Evolutionary conservation across 257 asterid genomes (phyloP), one percentile per base, ranked within the genome.

Genomic region (Eustoma russellianum): DNA sequence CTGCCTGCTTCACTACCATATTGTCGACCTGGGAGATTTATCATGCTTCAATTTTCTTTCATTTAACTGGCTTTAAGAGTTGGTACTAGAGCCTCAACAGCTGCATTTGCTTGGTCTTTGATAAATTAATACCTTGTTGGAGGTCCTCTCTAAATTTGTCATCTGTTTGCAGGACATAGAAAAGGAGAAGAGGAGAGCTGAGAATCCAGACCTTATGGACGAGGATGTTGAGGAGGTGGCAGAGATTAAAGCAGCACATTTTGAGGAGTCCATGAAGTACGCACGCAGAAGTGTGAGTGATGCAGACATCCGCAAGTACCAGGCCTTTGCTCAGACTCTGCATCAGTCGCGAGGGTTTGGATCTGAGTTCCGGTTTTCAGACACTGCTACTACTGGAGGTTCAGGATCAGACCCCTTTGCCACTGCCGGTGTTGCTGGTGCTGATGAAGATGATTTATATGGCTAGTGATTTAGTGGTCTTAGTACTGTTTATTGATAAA

Each of bases 291-390:
- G 88, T 63, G 88, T 77, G 33, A 81, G 88, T 55, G 85, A 77
- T 47, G 85, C 85, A n/a, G 89, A 81, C 70, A 81, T 81, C n/a
- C 80, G 83, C 16, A 81, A 77, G 67, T 81, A 81, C 73, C 85
- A 78, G 57, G 85, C 85, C 5, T 78, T 81, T 61, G 87, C 83
- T 34, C 87, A 76, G 73, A 79, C 81, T 13, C 56, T 80, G 62
- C 79, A 76, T 70, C 91, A 82, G 64, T 79, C 86, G 46, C 74
- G 91, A 7, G 91, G 87, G 34, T 74, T 82, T 44, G 91, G 91
- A 28, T 59, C 74, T 54, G 87, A 82, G 30, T 82, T 82, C 72
- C 87, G 84, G 6, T 82, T 82, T 49, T 50, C 81, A 33, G 91
- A 74, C 47, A 56, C 60, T 13, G 70, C 66, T 15, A 61, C 69